phyloP scores from a whole-genome alignment of 2,329 filamentous ascomycete genomes.

The Colletotrichum spinosum region DNA sequence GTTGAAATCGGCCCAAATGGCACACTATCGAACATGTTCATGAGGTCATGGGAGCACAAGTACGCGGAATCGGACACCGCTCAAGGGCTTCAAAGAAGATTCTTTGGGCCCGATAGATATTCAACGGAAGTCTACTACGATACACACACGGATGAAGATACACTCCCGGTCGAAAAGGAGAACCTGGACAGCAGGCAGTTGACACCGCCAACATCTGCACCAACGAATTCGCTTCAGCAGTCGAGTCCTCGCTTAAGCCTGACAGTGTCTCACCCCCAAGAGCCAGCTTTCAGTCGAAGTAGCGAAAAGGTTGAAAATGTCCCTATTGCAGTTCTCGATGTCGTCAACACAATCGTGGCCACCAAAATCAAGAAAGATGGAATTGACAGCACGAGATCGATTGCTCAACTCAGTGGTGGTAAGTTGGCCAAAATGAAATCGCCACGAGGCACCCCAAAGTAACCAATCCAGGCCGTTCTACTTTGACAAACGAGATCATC shows the following conservation, averaged over 20 bases:
- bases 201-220: too few species aligned
- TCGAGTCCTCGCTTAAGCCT: too few species aligned
- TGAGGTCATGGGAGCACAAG: constrained; percentile 92
- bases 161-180: neutral
- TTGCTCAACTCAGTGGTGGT: constrained; percentile 98
- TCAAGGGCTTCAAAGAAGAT: constrained; percentile 93
- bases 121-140: constrained; percentile 99
- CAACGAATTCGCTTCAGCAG: too few species aligned
- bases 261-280: too few species aligned
- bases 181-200: too few species aligned
- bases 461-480: constrained; percentile 84
- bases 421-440: constrained; percentile 50
- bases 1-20: constrained; percentile 97
- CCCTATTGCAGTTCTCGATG: too few species aligned
- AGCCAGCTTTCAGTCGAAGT: too few species aligned
- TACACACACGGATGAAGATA: constrained; percentile 76
- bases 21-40: constrained; percentile 96
- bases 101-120: constrained; percentile 99
- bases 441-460: too few species aligned
- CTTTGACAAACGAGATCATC: constrained; percentile 97
- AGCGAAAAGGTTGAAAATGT: too few species aligned
- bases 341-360: constrained; percentile 55
- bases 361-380: constrained; percentile 98
- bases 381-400: constrained; percentile 92
- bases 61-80: constrained; percentile 98